Evolutionary conservation across 169 alveolate genomes (phyloP), one percentile per base, ranked within the genome.

Genomic region (Eimeria acervulina): DNA sequence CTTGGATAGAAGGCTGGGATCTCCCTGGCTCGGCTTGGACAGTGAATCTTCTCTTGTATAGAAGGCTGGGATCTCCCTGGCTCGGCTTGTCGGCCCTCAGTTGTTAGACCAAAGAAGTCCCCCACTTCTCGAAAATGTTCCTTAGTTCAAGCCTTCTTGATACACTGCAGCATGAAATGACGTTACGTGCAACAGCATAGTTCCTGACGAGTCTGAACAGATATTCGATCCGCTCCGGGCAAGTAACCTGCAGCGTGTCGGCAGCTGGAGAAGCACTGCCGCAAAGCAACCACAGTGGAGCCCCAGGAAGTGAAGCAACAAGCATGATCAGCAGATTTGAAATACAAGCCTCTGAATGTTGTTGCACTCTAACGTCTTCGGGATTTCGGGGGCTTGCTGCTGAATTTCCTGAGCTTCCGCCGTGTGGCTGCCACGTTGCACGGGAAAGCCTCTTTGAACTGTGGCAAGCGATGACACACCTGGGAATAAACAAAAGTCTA

Each of bases 121-220:
- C 83, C 31, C 51, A 15, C 81, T 7, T 3, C 36, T 12, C 52
- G 36, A 4, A 72, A 47, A 36, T 19, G 31, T 36, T 72, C 13
- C 83, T 72, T 31, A 72, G 83, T 72, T 72, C 83, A 72, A 36
- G 52, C 83, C 78, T 72, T 72, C 51, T 38, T 72, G 17, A 72
- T 47, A 19, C 17, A 51, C 21, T 17, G 31, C 19, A 19, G 2
- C 52, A 31, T 21, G 47, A 12, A 72, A 5, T 33, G 47, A 72
- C 47, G 28, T 36, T 21, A 47, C 47, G 52, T 72, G 36, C 3
- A 72, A 72, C 8, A 36, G 52, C 83, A 36, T 36, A 33, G 51
- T 2, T 13, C 31, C 31, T 36, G 12, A 72, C 38, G 83, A 72
- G 7, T 33, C 52, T 36, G 51, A 51, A 19, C 0, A 6, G 83